A percentile compares a stretch with the other conserved stretches of the same genome.
phyloP scores from a whole-genome alignment of 805 yeast species.

The Suhomyces kilbournensis region DNA sequence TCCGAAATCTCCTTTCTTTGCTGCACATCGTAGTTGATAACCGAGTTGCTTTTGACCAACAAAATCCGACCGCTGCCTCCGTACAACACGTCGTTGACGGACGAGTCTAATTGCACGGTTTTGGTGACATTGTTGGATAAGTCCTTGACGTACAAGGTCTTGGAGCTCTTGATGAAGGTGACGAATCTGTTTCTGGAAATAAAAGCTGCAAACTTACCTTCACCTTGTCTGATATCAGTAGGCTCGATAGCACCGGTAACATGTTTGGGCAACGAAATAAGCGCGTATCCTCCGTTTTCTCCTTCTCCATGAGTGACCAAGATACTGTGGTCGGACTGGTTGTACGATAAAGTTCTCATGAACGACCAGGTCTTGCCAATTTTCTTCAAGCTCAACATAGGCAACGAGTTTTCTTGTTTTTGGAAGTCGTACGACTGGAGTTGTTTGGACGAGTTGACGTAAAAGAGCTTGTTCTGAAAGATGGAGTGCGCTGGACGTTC shows the following conservation, averaged over 20 bases:
- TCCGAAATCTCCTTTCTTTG: constrained; percentile 78
- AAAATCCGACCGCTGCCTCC: constrained; percentile 85
- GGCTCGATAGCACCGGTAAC: constrained; percentile 95
- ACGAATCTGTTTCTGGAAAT: constrained; percentile 95
- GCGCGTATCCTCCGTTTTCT: constrained; percentile 65
- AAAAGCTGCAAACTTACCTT: constrained; percentile 82
- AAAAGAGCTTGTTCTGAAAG: constrained; percentile 70
- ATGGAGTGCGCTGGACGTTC: constrained; percentile 90
- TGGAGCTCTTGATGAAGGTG: constrained; percentile 62
- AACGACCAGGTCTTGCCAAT: constrained; percentile 85
- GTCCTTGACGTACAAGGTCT: constrained; percentile 79
- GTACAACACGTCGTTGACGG: constrained; percentile 66
- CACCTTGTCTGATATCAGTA: constrained; percentile 71
- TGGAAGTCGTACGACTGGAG: constrained; percentile 75
- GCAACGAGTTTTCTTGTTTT: constrained; percentile 62
- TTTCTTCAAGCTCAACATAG: constrained; percentile 79
- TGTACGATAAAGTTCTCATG: constrained; percentile 80
- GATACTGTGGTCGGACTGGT: constrained; percentile 87
- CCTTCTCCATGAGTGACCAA: constrained; percentile 77
- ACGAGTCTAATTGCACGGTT: constrained; percentile 63
- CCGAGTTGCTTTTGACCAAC: constrained; percentile 67
- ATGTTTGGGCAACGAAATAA: constrained; percentile 77
- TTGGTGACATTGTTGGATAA: constrained; percentile 80
- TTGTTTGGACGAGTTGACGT: constrained; percentile 80
- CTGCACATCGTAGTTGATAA: constrained; percentile 86